Evolutionary conservation across 108 stramenopile species (phyloP), one percentile per base, ranked within the genome.

Genomic region (Cylindrotheca fusiformis): DNA sequence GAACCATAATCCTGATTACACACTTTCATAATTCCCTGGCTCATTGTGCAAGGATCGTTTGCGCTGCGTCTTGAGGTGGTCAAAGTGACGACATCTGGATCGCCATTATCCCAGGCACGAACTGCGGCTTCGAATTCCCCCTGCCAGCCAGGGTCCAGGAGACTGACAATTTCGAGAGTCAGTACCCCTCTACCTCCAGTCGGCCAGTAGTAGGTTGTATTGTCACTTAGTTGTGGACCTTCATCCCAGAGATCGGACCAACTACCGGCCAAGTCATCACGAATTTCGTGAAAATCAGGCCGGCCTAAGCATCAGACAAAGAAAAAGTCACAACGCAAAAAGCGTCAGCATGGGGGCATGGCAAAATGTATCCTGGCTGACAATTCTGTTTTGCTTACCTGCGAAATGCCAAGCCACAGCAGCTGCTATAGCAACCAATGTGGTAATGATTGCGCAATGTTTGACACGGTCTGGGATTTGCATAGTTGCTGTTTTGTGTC

Each of bases 1-100:
- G 81, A 80, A 8, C 86, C 89, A 52, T 72, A 82, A 49, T 87
- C 84, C 27, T 47, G 82, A 64, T 85, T 84, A 65, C 89, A 91
- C 0, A 91, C 86, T 55, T 77, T 81, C 80, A 81, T 75, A 14
- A 83, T 65, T 12, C 89, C 89, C 24, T 63, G 60, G 10, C 59
- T 69, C 26, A 61, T 49, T 4, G 71, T 63, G 30, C 80, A 81
- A 3, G 21, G 62, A 27, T 68, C 29, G 49, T 90, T 80, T 0
- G 74, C 69, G 0, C 51, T 72, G 0, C 76, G 77, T 21, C 31
- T 48, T 26, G 57, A 28, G 0, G 71, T 58, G 0, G 74, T 60
- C 47, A 91, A 55, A 3, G 63, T 59, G 48, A 91, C 63, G 0
- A 81, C 85, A 28, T 81, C 81, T 4, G 71, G 70, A 18, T 57